Evolutionary conservation across 148 eudicot genomes (phyloP).

Genomic region (Rhododendron molle): DNA sequence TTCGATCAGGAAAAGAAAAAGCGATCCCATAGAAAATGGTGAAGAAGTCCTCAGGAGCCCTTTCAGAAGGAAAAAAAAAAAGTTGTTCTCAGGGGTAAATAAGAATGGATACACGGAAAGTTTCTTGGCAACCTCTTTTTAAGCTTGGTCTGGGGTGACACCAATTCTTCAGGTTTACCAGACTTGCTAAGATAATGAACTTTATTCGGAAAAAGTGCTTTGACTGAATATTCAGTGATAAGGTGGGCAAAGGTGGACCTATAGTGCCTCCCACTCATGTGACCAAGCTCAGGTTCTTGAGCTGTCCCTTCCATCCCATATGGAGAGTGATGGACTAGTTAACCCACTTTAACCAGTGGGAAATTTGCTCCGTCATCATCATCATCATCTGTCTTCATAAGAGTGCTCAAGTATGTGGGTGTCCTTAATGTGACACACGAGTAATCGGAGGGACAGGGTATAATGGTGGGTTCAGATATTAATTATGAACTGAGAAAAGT

Average conservation of each 20-base stretch:
- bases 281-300: slow-evolving; percentile 6
- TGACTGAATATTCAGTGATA: not conserved
- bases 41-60: not conserved
- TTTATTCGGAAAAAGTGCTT: not conserved
- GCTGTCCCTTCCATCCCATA: slow-evolving; percentile 28
- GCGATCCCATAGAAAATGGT: not conserved
- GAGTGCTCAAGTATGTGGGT: slow-evolving; percentile 7
- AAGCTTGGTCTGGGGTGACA: slow-evolving; percentile 5
- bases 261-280: slow-evolving; percentile 34
- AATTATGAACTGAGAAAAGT: not conserved
- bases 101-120: not conserved
- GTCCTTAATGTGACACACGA: not conserved
- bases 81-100: not conserved
- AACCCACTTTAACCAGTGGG: slow-evolving; percentile 11
- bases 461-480: not conserved
- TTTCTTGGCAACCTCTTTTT: not conserved
- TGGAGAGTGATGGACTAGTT: slow-evolving; percentile 9
- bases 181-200: not conserved
- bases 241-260: slow-evolving; percentile 30
- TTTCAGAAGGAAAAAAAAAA: not conserved
- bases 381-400: slow-evolving; percentile 16
- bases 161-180: not conserved
- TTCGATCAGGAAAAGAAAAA: not conserved
- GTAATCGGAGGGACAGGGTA: slow-evolving; percentile 21
- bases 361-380: slow-evolving; percentile 10